Evolutionary conservation across 75 land plant species (phyloP).

Genomic region (Pinus albicaulis): DNA sequence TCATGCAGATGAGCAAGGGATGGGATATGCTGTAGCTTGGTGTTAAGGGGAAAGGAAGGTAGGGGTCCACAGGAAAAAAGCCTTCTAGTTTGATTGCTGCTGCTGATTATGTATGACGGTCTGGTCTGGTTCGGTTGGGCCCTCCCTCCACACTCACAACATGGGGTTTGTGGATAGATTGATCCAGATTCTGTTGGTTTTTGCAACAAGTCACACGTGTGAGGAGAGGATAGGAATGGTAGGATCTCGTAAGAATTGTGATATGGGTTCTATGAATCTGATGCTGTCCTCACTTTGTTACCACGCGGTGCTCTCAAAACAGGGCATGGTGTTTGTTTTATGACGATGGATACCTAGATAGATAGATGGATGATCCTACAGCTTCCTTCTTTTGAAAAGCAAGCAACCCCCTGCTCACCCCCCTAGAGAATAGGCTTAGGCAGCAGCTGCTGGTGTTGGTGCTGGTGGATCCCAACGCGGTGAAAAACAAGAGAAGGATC

Average conservation of each 20-base stretch:
- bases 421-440: too few relatives aligned
- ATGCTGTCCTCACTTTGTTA: constrained; percentile 5
- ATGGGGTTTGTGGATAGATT: constrained; percentile 2
- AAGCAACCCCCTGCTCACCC: too few relatives aligned
- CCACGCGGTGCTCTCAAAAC: constrained; percentile 9
- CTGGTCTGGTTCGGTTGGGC: not conserved
- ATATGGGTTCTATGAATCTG: constrained; percentile 6
- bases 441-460: not conserved
- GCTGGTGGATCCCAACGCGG: not conserved
- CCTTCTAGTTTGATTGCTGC: constrained; percentile 1
- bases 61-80: not conserved
- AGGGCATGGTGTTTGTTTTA: too few relatives aligned
- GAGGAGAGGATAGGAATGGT: constrained; percentile 4
- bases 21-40: too few relatives aligned
- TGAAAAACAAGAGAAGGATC: not conserved
- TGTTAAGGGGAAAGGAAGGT: too few relatives aligned
- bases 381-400: too few relatives aligned
- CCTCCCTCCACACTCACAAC: not conserved
- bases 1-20: constrained; percentile 12
- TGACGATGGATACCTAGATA: too few relatives aligned
- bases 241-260: constrained; percentile 10
- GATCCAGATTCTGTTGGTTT: constrained; percentile 8
- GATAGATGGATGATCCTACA: too few relatives aligned
- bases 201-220: constrained; percentile 8
- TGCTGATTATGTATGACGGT: not conserved